Evolutionary conservation across 495 filamentous ascomycete species (phyloP), one percentile per base, ranked within the genome.

Genomic region (Entonaema liquescens): DNA sequence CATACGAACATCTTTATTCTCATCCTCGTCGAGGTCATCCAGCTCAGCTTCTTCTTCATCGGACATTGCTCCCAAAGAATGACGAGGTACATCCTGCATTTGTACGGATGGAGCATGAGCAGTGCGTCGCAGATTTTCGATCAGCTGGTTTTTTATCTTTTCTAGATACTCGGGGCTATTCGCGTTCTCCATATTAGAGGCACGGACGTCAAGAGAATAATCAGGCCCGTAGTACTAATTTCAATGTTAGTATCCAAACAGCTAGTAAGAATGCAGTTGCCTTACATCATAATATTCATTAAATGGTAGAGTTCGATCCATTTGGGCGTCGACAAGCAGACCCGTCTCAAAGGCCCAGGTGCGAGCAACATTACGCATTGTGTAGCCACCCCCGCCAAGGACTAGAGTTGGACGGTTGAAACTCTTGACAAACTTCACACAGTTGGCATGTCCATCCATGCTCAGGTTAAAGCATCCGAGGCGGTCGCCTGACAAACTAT

Each of bases 111-210:
- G 95, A 0, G 91, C 93, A 72, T 93, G 91, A 2, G 90, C 89
- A 0, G 95, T 98, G 54, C 92, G 91, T 72, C 91, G 91, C 4
- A 99, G 87, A 74, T 99, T 99, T 62, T 97, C 94, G 53, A 97
- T 90, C 40, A 99, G 91, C 62, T 94, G 89, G 21, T 85, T 88
- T 76, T 93, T 95, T 79, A 99, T 99, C 83, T 97, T 98, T 70
- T 97, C 91, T 3, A 99, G 86, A 67, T 99, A 99, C 73, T 98
- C 95, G 65, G 83, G 86, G 31, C 92, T 94, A 77, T 99, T 99
- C 17, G 95, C 93, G 73, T 99, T 99, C 77, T 99, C 95, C 95
- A 98, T 99, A 71, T 99, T 99, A 3, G 93, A 97, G 9, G 95
- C 87, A 13, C 93, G 91, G 17, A 99, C 95, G 74, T 98, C 91